Percentiles rank a stretch among this genome's conserved stretches.
Evolutionary conservation across 2,329 filamentous ascomycete genomes (phyloP).

Genomic region (Berkeleyomyces rouxiae): DNA sequence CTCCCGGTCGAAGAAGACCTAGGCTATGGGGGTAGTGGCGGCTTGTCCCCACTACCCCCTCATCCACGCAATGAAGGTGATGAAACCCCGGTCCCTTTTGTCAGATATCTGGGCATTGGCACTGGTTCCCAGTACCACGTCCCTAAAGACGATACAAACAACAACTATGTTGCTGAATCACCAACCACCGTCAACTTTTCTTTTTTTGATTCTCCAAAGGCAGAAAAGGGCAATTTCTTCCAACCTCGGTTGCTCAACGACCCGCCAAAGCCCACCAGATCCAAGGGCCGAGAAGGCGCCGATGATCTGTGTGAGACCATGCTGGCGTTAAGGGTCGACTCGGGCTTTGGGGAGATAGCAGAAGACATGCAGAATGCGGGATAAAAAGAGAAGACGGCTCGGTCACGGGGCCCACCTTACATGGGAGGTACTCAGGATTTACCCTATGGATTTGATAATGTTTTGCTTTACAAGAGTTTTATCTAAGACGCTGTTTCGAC

Average conservation of each 20-base stretch:
- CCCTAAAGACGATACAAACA: slow-evolving; percentile 30
- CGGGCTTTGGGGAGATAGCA: slow-evolving; percentile 4
- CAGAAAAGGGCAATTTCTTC: background rate
- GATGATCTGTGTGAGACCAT: background rate
- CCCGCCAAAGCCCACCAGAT: background rate
- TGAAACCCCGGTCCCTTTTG: slow-evolving; percentile 20
- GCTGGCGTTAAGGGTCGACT: slow-evolving; percentile 9
- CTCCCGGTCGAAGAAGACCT: slow-evolving; percentile 22
- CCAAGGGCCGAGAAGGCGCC: background rate
- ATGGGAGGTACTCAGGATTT: no score
- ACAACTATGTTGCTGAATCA: slow-evolving; percentile 40
- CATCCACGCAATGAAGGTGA: background rate
- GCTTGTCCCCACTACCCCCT: background rate
- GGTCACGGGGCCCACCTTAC: background rate
- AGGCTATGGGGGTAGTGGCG: background rate
- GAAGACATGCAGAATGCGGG: background rate
- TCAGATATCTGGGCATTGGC: slow-evolving; percentile 60
- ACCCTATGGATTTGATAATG: no score
- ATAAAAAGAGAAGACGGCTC: background rate
- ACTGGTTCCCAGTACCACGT: slow-evolving; percentile 27
- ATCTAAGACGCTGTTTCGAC: no score
- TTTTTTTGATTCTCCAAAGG: slow-evolving; percentile 53
- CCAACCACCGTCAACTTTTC: slow-evolving; percentile 72
- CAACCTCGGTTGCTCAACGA: background rate
- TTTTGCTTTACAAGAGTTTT: no score